Evolutionary conservation across 805 yeast species (phyloP), one percentile per base, ranked within the genome.

Genomic region (Myxozyma sirexii): DNA sequence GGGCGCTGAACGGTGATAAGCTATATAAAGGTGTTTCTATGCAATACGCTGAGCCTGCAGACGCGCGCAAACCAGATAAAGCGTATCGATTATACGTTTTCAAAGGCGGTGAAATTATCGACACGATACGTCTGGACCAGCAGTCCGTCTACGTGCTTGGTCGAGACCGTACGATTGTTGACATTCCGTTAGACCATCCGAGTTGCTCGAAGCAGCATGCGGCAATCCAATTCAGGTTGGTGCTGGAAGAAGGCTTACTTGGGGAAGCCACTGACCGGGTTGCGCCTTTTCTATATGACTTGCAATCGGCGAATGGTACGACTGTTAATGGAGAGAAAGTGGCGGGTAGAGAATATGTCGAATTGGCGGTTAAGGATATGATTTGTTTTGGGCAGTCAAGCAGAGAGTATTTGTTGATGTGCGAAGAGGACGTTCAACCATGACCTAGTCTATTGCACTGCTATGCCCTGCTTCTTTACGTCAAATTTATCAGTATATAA

Each of bases 141-240:
- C 66, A 61, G 47, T 17, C 66, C 5, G 60, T 55, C 12, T 67
- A 64, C 39, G 43, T 63, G 7, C 49, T 67, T 19, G 70, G 70
- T 6, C 62, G 70, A 6, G 70, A 67, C 27, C 54, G 60, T 17
- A 42, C 59, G 4, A 46, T 62, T 4, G 64, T 54, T 29, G 68
- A 67, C 33, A 54, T 67, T n/a, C 60, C 65, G 37, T 50, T 60
- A 5, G 64, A 62, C 26, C 68, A 67, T 48, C 69, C 67, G 75
- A 89, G 96, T 79, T 89, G 96, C 78, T 90, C 96, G 69, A 90
- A 80, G 68, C 82, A 80, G 64, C 84, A 81, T 64, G 82, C 83
- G 21, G 83, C 73, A 0, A 70, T 81, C 6, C 84, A 80, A 60
- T 80, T 77, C 62, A 68, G 80, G 33, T 51, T 60, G 5, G 62